Evolutionary conservation across 768 basidiomycete species (phyloP), one percentile per base, ranked within the genome.

Genomic region (Serendipita vermifera): DNA sequence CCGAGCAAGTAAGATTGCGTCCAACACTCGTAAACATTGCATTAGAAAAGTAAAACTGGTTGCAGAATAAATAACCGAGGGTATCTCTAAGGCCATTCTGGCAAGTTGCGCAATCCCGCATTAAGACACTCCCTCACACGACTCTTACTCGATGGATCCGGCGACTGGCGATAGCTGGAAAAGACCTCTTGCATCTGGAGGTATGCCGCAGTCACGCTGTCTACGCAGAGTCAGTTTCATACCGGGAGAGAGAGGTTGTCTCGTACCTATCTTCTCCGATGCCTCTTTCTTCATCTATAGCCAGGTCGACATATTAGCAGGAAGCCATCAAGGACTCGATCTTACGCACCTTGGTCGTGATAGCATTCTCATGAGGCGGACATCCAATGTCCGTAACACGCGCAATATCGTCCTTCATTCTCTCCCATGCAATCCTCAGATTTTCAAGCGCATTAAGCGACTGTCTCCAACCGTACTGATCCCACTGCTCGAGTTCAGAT

Each of bases 151-250:
- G 83, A 77, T 26, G 71, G 55, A 66, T 89, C 87, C 2, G 74
- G 72, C 5, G 87, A 87, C 43, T 85, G 83, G 27, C 85, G 77
- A 63, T 89, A 89, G 5, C 81, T 81, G 17, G 72, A 61, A 61
- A 77, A 80, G 17, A 85, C 84, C 64, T 89, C 87, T 60, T 78
- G 75, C 71, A 89, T 78, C 69, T 89, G 87, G 67, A 85, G 82
- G 1, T 77, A 71, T 0, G 80, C 82, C 1, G 86, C 87, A 5
- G 77, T 76, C 17, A 85, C 74, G 2, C 79, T 77, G 61, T 82
- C 83, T 84, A 60, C 59, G 32, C 60, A 38, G 54, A 35, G 38
- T 17, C 22, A 40, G 70, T 59, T 79, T 70, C 13, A 67, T 65
- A 35, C 74, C 75, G 4, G 81, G 81, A 82, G 11, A 58, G 33